phyloP scores from a whole-genome alignment of 768 basidiomycete species.

The Podaxis rugospora region DNA sequence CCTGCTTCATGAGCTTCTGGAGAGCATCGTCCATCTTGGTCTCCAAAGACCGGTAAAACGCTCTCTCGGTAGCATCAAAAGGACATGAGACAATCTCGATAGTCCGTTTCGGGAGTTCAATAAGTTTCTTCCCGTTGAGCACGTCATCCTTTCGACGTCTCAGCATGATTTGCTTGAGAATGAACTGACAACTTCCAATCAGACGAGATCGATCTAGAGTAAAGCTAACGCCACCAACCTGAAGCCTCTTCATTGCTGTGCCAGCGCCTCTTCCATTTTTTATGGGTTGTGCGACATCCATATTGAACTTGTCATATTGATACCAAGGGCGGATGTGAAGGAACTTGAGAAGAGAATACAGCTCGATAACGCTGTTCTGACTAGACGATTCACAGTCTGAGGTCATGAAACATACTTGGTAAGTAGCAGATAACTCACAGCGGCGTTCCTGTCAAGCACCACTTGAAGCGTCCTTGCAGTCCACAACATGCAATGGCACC shows the following conservation, averaged over 20 bases:
- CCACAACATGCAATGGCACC: constrained; percentile 75
- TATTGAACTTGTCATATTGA: constrained; percentile 76
- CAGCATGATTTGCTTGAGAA: constrained; percentile 86
- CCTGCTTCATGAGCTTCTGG: constrained; percentile 57
- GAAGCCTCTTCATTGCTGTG: constrained; percentile 80
- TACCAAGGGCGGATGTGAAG: constrained; percentile 78
- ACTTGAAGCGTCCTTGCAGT: constrained; percentile 73
- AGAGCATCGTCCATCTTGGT: constrained; percentile 61
- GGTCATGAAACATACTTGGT: constrained; percentile 15
- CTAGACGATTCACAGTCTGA: constrained; percentile 25
- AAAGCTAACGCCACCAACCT: constrained; percentile 37
- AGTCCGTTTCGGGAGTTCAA: constrained; percentile 73
- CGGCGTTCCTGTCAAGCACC: constrained; percentile 86
- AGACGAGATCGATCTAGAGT: not conserved
- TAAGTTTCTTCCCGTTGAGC: constrained; percentile 75
- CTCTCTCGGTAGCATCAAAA: constrained; percentile 73
- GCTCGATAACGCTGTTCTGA: constrained; percentile 89
- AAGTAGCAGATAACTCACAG: constrained; percentile 37
- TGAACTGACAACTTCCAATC: constrained; percentile 39
- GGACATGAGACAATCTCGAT: constrained; percentile 70
- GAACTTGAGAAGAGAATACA: constrained; percentile 89
- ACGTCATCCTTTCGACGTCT: constrained; percentile 74
- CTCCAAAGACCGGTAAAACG: constrained; percentile 76
- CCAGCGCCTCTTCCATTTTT: constrained; percentile 56
- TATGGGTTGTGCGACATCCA: constrained; percentile 74